A percentile compares a stretch with the other conserved stretches of the same genome.
Evolutionary conservation across 2,329 filamentous ascomycete genomes (phyloP).

Genomic region (Ceratocystis colombiana): DNA sequence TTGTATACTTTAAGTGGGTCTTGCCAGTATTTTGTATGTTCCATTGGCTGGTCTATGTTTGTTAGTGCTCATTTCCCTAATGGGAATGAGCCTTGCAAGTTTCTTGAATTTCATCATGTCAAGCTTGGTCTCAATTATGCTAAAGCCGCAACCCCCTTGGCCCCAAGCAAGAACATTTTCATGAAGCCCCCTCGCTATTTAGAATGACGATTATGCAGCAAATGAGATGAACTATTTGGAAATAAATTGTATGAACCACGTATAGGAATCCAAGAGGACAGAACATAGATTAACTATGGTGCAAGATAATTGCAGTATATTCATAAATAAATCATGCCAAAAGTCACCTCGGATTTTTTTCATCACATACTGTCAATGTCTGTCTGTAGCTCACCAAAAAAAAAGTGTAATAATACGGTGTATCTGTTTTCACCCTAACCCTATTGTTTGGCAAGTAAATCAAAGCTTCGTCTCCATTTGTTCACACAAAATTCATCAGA

Average conservation of each 20-base stretch:
- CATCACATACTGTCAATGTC: no score
- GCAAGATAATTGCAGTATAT: neutral
- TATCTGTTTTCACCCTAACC: conserved; percentile 15
- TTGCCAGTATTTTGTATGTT: neutral
- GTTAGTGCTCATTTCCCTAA: conserved; percentile 21
- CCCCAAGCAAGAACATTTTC: no score
- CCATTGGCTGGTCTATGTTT: conserved; percentile 16
- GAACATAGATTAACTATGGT: neutral
- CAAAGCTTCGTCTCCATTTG: neutral
- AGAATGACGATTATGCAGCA: no score
- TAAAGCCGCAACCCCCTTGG: neutral
- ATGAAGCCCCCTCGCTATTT: no score
- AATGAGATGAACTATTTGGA: no score
- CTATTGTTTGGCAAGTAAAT: neutral
- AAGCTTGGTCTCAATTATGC: neutral
- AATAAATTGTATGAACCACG: no score
- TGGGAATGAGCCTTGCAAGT: conserved; percentile 14
- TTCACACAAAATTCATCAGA: neutral
- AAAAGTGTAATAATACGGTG: no score
- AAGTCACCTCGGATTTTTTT: no score
- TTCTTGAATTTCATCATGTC: conserved; percentile 7
- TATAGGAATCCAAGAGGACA: no score
- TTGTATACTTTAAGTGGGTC: conserved; percentile 22
- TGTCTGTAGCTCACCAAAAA: no score
- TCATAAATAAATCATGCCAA: no score